Base-by-base conservation (phyloP, 2,329 filamentous ascomycete species). In the Beauveria asiatica region DNA sequence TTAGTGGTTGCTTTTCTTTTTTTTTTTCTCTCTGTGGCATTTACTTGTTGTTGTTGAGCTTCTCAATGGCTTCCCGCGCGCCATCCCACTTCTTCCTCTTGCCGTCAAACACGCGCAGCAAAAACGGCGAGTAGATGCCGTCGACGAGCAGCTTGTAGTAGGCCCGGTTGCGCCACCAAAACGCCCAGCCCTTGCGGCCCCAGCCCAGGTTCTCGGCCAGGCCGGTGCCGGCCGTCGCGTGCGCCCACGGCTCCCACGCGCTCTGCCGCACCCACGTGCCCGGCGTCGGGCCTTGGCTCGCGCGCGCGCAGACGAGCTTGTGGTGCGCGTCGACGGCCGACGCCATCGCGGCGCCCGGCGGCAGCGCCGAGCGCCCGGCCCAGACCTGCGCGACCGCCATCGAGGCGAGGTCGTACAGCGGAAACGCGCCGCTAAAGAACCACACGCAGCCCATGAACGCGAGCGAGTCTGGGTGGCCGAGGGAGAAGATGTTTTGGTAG, bases 341-440 rank as follows among this genome's bases (percentile, higher is more conserved):
- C 61, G 70, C 63, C 76, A 80, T 80, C 1, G 69, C 69, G 0
- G 54, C 33, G 2, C 57, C 50, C 0, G 72, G 61, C 0, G 78
- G 78, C 0, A 81, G 70, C 0, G 53, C 23, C 0, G 71, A 72
- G 3, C 67, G 69, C 1, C 74, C 75, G 4, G 71, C 70, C 73
- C 75, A 81, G 17, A 78, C 66, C 59, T 79, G 76, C 1, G 74
- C 72, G 6, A 80, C 64, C 13, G 65, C 64, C 76, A 78, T 78
- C 44, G 72, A 68, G 5, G 71, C 72, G 42, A 81, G 67, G 61
- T 80, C 78, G 51, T 74, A 70, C 9, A 76, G 66, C 13, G 70
- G 69, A 19, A 63, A 75, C 58, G 69, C 72, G 55, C 70, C 68
- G 44, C 74, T 67, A 60, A 70, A 66, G 41, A 73, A 70, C 8